A percentile compares a stretch with the other conserved stretches of the same genome.
phyloP scores from a whole-genome alignment of 2,329 filamentous ascomycete species.

The Sporothrix dimorphospora region DNA sequence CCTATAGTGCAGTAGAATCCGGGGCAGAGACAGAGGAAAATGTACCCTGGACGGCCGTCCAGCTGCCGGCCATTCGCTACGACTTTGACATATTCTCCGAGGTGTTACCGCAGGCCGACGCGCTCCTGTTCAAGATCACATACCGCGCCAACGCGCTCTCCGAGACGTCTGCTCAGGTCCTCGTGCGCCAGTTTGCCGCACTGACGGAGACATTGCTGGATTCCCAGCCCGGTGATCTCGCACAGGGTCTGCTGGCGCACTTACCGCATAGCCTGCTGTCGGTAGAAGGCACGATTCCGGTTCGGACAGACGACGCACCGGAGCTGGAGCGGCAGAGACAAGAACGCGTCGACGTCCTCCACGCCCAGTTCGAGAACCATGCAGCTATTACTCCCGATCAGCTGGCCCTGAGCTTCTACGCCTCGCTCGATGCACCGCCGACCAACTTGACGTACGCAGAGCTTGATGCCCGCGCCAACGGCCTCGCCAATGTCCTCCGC shows the following conservation, averaged over 20 bases:
- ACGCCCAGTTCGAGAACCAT: constrained; percentile 37
- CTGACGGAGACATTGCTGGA: constrained; percentile 31
- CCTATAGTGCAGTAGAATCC: constrained; percentile 32
- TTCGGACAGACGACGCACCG: neutral
- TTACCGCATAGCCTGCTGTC: constrained; percentile 30
- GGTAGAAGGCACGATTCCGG: constrained; percentile 6
- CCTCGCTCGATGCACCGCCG: constrained; percentile 36
- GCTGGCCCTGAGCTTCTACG: constrained; percentile 32
- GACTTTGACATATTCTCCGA: constrained; percentile 34
- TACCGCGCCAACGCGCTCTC: constrained; percentile 33
- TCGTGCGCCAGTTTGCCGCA: constrained; percentile 35
- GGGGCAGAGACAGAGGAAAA: neutral
- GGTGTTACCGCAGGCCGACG: constrained; percentile 28
- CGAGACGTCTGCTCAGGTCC: constrained; percentile 29
- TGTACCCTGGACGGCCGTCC: constrained; percentile 29
- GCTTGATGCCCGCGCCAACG: constrained; percentile 42
- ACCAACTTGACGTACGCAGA: constrained; percentile 42
- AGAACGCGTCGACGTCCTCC: constrained; percentile 34
- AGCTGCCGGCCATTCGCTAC: constrained; percentile 32
- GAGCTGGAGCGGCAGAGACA: constrained; percentile 11
- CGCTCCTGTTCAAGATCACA: constrained; percentile 31
- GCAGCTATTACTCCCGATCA: constrained; percentile 32
- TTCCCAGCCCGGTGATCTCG: constrained; percentile 26
- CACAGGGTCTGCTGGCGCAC: constrained; percentile 29
- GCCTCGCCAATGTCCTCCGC: constrained; percentile 37